Base-by-base conservation (phyloP, 805 yeast genomes). In the Saccharomyces cerevisiae region DNA sequence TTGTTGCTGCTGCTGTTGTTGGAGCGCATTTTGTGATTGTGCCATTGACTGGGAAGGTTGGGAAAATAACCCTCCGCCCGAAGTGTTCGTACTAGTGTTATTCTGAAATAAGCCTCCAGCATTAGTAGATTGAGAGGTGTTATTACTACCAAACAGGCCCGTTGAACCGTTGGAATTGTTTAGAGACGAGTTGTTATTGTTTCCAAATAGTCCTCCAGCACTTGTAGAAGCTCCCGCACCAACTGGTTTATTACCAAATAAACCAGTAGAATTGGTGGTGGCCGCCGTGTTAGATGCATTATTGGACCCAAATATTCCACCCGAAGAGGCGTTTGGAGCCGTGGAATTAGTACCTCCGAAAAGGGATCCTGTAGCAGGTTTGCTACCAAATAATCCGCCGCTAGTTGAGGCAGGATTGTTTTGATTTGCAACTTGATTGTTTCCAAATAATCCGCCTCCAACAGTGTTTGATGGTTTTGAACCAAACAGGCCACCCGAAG, bases 371-470 rank as follows among this genome's bases (percentile, higher is more conserved):
- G 43, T 36, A 36, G 47, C 30, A 22, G 59, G 58, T 5, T 62
- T 67, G 53, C 59, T 62, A 11, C 80, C 80, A 61, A 77, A 77
- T 28, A 76, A 81, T 41, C 79, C 79, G 26, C 73, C 63, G 27
- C 72, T 46, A 41, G 69, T 47, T 41, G 62, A 47, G 52, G 51
- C 22, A 17, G 43, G 17, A 36, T 36, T 36, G 24, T 36, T 36
- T 36, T 36, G 43, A 17, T 36, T 36, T 13, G 43, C 43, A 17
- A 9, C 22, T 36, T 36, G 43, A 36, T 6, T 36, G 22, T 36
- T 36, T 9, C 67, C 69, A 61, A 73, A 72, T 2, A 67, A 56
- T 2, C 70, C 69, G 11, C 69, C 66, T 24, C 29, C 21, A 17
- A 46, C 36, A 21, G 50, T 9, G 50, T 48, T 49, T 53, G 53